These are phyloP conservation scores for Desmodesmus armatus DNA, from an alignment of 139 green algal genomes.

Conservation along the genomic window DNA sequence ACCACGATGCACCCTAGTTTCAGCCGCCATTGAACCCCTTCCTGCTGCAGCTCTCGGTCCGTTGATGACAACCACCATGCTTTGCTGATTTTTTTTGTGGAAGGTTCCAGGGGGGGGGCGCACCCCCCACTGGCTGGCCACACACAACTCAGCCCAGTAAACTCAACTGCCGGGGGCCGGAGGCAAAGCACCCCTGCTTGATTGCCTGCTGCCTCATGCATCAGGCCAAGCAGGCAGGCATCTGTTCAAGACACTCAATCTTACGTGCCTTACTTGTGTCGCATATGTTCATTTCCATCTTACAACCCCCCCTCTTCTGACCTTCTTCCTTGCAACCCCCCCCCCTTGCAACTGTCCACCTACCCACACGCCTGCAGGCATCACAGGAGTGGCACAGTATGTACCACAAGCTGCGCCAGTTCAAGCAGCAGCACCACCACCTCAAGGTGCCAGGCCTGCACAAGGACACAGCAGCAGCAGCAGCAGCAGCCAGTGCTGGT, in stretches of 20 bases:
- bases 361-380: not conserved
- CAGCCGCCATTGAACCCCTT: not conserved
- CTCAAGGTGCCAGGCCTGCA: not conserved
- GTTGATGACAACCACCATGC: no score
- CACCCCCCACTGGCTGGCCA: no score
- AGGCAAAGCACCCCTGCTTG: no score
- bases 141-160: no score
- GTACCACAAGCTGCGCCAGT: conserved; percentile 33
- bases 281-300: not conserved
- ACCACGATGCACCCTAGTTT: not conserved
- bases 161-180: no score
- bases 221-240: not conserved
- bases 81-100: no score
- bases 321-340: no score
- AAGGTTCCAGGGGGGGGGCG: no score
- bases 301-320: no score
- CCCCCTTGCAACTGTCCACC: not conserved
- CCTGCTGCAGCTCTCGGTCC: no score
- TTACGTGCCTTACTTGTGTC: not conserved
- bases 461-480: not conserved
- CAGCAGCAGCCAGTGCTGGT: not conserved
- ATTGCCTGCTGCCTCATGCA: no score
- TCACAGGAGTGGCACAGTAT: not conserved
- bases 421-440: conserved; percentile 26
- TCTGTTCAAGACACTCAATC: not conserved